Evolutionary conservation across 2,329 filamentous ascomycete species (phyloP).

Genomic region (Aquanectria penicillioides): DNA sequence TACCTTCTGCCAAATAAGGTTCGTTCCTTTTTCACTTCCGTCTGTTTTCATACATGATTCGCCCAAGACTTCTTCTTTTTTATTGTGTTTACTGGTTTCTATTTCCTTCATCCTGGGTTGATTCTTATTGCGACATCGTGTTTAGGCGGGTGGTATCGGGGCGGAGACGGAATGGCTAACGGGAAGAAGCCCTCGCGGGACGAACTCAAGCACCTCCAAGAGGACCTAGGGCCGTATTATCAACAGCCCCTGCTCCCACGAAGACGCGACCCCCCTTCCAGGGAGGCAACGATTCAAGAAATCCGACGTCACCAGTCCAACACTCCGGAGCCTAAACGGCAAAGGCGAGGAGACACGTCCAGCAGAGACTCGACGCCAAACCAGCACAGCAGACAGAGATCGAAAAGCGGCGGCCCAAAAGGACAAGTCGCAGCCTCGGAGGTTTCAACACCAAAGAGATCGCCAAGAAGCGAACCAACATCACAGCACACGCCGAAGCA

Average conservation of each 20-base stretch:
- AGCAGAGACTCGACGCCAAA: conserved; percentile 42
- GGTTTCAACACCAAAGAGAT: conserved; percentile 36
- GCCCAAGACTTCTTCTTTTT: conserved; percentile 7
- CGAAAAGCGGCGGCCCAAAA: conserved; percentile 33
- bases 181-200: conserved; percentile 44
- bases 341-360: conserved; percentile 39
- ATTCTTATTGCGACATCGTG: conserved; percentile 44
- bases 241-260: conserved; percentile 39
- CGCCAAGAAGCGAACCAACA: conserved; percentile 34
- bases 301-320: conserved; percentile 34
- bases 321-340: conserved; percentile 38
- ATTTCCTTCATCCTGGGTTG: conserved; percentile 37
- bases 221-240: conserved; percentile 48
- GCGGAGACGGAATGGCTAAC: conserved; percentile 48
- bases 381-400: conserved; percentile 29
- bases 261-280: conserved; percentile 37
- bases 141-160: conserved; percentile 43
- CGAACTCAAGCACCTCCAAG: conserved; percentile 47
- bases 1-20: conserved; percentile 23
- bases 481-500: conserved; percentile 32
- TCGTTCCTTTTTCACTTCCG: neutral
- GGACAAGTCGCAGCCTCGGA: conserved; percentile 29
- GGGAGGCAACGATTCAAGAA: conserved; percentile 37
- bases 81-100: conserved; percentile 8
- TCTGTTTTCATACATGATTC: neutral